Percentiles rank a stretch among this genome's conserved stretches.
phyloP scores from a whole-genome alignment of 345 rosid species.

The Populus euphratica region DNA sequence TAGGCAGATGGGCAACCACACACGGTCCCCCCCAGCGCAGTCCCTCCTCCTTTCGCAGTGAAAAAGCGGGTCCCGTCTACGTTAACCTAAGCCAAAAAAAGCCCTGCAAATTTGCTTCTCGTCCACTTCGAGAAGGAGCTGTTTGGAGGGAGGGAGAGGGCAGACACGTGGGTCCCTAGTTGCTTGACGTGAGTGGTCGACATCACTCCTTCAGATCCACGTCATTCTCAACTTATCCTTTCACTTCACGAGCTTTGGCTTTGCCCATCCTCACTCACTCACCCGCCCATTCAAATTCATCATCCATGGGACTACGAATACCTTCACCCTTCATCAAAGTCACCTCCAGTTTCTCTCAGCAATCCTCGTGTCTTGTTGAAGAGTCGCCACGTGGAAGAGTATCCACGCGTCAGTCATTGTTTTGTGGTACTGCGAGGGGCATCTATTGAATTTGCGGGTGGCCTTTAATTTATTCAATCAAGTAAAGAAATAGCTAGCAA shows the following conservation, averaged over 20 bases:
- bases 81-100: too few species aligned
- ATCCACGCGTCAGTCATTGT: neutral
- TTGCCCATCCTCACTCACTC: neutral
- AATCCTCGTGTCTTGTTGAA: neutral
- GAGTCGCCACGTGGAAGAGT: neutral
- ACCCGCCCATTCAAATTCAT: too few species aligned
- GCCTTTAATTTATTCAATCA: neutral
- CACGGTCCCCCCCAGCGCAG: neutral
- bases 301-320: neutral
- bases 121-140: neutral
- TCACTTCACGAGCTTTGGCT: neutral
- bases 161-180: conserved; percentile 33
- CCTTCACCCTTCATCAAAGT: neutral
- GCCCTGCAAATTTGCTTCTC: neutral
- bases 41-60: neutral
- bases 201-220: conserved; percentile 48
- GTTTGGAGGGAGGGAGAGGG: neutral
- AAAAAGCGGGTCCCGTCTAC: neutral
- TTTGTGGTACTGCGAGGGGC: neutral
- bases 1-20: neutral
- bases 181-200: conserved; percentile 36
- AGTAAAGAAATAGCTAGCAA: neutral
- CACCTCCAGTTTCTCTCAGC: neutral
- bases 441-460: neutral
- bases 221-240: conserved; percentile 35